Evolutionary conservation across 192 early-diverging fungal genomes (phyloP), one percentile per base, ranked within the genome.

Genomic region (Backusella australiensis): DNA sequence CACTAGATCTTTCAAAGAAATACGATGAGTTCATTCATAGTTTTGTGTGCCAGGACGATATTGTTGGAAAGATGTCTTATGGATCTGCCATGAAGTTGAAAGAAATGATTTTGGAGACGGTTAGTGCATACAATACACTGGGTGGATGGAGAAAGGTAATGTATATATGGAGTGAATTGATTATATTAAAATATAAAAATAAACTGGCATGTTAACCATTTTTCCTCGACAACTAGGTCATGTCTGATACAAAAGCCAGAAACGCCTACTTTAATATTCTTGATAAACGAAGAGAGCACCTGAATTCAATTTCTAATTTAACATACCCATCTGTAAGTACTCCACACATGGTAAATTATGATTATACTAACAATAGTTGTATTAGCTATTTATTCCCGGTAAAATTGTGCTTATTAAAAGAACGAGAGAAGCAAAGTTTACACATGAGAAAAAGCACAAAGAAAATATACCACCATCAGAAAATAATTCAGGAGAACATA

Each of bases 1-100:
- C 86, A 0, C 75, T 81, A 0, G 83, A 87, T 35, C 80, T 92
- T 23, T 78, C 85, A 1, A 77, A 83, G 14, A 74, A 79, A 0
- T 90, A 86, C 35, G 71, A 81, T 14, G 82, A 88, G 35, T 82
- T 80, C 70, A 91, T 92, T 42, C 73, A 86, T 63, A 87, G 85
- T 3, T 90, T 83, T 77, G 86, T 92, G 35, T 82, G 86, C 49
- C 81, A 83, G 17, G 87, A 90, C 56, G 91, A 92, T 73, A 67
- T 92, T 49, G 90, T 91, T 26, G 86, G 84, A 11, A 87, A 90
- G 29, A 77, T 90, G 52, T 89, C 85, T 49, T 92, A 92, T 74
- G 91, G 91, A n/a, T 87, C 89, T 1, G 85, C 91, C 29, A 84
- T 89, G 12, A 86, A 90, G 70, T 80, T 91, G 41, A 88, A 89